These are phyloP conservation scores for Glycine latifolia DNA, from an alignment of 306 rosid species.

Conservation along the genomic window DNA sequence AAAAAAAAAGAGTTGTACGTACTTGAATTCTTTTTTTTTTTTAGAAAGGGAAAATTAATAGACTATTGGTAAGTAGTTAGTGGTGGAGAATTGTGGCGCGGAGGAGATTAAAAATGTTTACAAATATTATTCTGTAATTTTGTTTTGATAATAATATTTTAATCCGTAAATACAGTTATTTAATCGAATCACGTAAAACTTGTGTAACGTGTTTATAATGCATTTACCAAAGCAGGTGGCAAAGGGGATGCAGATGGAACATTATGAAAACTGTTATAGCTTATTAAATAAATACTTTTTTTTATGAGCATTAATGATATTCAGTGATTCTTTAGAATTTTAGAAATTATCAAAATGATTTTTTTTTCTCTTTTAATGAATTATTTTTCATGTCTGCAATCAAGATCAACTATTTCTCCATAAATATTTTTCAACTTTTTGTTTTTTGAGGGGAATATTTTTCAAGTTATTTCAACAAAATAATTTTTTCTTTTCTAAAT, in stretches of 20 bases:
- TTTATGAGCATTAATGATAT: neutral
- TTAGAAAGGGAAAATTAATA: neutral
- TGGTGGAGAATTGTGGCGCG: neutral
- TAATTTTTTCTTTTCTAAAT: neutral
- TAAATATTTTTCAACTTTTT: too few species aligned
- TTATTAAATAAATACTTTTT: neutral
- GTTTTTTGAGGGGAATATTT: too few species aligned
- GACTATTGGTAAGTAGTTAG: neutral
- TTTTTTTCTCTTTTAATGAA: neutral
- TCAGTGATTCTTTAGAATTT: neutral
- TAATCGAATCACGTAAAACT: neutral
- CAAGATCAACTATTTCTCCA: too few species aligned
- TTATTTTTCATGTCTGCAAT: neutral
- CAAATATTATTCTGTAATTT: neutral
- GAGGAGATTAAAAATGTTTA: neutral
- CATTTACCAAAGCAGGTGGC: neutral
- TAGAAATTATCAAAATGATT: neutral
- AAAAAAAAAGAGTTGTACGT: too few species aligned
- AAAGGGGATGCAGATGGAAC: neutral
- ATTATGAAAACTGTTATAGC: neutral
- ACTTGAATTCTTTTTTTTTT: neutral
- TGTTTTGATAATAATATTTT: neutral
- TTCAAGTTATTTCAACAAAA: neutral
- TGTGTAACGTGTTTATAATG: neutral
- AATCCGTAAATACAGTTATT: neutral